Base-by-base conservation (phyloP, 2,329 filamentous ascomycete genomes). In the Chalara sp. region DNA sequence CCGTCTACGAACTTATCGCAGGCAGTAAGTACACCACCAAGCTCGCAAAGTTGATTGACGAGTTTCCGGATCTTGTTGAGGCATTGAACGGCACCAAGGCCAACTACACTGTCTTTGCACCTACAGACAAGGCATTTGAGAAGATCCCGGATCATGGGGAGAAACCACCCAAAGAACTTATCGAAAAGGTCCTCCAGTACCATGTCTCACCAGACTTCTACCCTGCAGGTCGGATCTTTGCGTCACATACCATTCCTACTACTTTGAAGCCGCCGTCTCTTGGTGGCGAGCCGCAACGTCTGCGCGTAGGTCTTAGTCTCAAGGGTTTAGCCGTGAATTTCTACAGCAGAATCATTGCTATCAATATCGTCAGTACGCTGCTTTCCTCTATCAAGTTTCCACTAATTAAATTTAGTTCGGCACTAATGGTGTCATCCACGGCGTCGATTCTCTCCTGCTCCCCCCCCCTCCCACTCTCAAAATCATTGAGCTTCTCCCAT, bases 51-150 rank as follows among this genome's bases (percentile, higher is more conserved):
- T 72, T 90, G n/a, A 78, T 96, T 58, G 76, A 86, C 54, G 76
- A 89, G 54, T 83, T 87, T 64, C 76, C 83, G 1, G 81, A 88
- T 48, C 72, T 96, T 1, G 82, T 92, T 35, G 67, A 85, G 49
- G 67, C 83, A 4, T 78, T 96, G 31, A 93, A 95, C 69, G 79
- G 79, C 62, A 92, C 87, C 1, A 70, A 78, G 35, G 73, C 79
- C 28, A 91, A 92, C 67, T 81, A 85, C 63, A 96, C 91, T 1
- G 69, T 93, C 47, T 95, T 96, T 61, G 86, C 87, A 2, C 91
- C 91, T 0, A 82, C 80, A 1, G 81, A 96, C 65, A 72, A 76
- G 46, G 89, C 89, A 0, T 92, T 96, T 60, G 80, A 85, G 55
- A 72, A 77, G 58, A 68, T 82, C 29, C 77, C 76, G 2, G 61